Conservation (phyloP, 192 early-diverging fungal genomes). For the Gaertneriomyces semiglobifer region DNA sequence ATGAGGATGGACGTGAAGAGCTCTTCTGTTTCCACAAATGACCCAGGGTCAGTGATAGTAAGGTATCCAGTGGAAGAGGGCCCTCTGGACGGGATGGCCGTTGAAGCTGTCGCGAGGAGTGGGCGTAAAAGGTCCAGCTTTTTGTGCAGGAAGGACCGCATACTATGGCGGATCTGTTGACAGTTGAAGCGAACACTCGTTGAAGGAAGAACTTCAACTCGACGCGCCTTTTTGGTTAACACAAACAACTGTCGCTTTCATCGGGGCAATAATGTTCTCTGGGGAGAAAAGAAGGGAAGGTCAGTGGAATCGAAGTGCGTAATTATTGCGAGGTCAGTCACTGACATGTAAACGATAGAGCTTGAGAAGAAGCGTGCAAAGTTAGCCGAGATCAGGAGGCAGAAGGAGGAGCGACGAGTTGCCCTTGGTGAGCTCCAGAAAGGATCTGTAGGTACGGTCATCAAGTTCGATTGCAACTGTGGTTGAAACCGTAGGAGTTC, state of each 20-base stretch:
- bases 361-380: constrained; percentile 89
- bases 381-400: constrained; percentile 81
- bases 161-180: no score
- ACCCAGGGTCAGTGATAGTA: no score
- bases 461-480: not conserved
- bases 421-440: constrained; percentile 34
- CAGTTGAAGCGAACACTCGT: not conserved
- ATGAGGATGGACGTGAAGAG: constrained; percentile 21
- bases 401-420: constrained; percentile 71
- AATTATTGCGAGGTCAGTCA: no score
- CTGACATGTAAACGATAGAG: constrained; percentile 30
- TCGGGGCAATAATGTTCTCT: no score
- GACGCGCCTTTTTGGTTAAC: no score
- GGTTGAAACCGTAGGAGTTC: not conserved
- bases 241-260: no score
- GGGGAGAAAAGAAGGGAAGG: no score
- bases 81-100: no score
- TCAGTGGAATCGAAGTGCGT: no score
- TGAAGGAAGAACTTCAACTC: no score
- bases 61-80: no score
- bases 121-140: constrained; percentile 2
- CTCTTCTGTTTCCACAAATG: constrained; percentile 15
- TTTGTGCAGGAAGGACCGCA: constrained; percentile 2
- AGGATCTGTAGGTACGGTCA: constrained; percentile 17
- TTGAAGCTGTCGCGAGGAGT: no score